These are phyloP conservation scores for Agastache rugosa DNA, from an alignment of 257 asterid genomes.

Conservation along the genomic window DNA sequence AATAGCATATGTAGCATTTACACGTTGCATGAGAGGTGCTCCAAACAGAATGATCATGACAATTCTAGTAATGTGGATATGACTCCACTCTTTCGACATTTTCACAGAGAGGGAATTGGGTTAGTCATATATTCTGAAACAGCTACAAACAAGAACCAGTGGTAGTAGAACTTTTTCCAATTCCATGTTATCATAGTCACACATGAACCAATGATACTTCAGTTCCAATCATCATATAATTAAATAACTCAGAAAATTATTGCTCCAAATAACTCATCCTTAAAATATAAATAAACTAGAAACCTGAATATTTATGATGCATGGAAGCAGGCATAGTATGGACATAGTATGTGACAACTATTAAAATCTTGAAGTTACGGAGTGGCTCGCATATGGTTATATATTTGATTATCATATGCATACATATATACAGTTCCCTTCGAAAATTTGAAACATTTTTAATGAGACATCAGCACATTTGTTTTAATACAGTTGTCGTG, in stretches of 20 bases:
- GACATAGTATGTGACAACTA: no score
- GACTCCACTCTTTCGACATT: neutral
- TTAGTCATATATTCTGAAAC: neutral
- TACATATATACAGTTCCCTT: no score
- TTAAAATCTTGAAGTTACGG: no score
- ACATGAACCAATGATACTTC: neutral
- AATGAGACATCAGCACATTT: no score
- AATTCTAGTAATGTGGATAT: neutral
- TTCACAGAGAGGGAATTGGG: neutral
- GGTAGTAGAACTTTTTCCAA: neutral
- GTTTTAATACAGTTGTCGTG: no score
- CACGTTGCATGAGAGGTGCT: slow-evolving; percentile 1
- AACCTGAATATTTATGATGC: no score
- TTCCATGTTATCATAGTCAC: neutral
- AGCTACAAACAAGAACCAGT: neutral
- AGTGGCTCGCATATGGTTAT: no score
- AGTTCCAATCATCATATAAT: neutral
- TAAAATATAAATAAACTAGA: no score
- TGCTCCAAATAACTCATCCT: neutral
- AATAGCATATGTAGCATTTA: neutral
- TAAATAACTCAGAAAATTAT: neutral
- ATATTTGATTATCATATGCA: no score
- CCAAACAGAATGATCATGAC: slow-evolving; percentile 11
- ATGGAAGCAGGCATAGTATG: no score
- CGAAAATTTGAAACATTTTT: no score